phyloP scores from a whole-genome alignment of 2,329 filamentous ascomycete genomes.

The Xylaria sp. region DNA sequence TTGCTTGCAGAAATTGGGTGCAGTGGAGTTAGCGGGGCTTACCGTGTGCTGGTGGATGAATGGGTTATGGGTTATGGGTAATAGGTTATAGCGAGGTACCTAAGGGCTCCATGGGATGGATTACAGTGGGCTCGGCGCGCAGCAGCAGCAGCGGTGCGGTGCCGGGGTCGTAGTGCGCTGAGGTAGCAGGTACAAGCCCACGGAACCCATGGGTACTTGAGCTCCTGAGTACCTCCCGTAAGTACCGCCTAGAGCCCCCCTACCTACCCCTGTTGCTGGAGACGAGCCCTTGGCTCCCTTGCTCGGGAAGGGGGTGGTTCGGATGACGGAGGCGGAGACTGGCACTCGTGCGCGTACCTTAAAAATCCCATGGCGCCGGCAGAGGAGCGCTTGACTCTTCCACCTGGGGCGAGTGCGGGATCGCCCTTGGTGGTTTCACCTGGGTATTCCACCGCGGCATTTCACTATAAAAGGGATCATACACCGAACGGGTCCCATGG shows the following conservation, averaged over 20 bases:
- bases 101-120: constrained; percentile 29
- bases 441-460: neutral
- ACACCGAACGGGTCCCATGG: constrained; percentile 2
- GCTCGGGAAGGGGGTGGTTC: constrained; percentile 29
- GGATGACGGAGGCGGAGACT: constrained; percentile 28
- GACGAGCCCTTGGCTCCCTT: constrained; percentile 19
- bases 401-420: constrained; percentile 44
- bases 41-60: constrained; percentile 29
- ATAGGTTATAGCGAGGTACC: constrained; percentile 22
- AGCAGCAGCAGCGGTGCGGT: constrained; percentile 23
- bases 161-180: constrained; percentile 27
- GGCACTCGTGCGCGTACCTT: constrained; percentile 22
- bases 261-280: constrained; percentile 21
- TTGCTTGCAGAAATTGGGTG: constrained; percentile 28
- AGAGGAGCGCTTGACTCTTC: constrained; percentile 41
- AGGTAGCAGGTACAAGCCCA: constrained; percentile 29
- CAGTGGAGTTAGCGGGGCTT: constrained; percentile 30
- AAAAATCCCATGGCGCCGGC: constrained; percentile 40
- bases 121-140: constrained; percentile 29
- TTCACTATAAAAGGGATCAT: constrained; percentile 8
- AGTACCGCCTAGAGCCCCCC: constrained; percentile 11
- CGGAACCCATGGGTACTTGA: constrained; percentile 31
- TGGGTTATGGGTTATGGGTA: constrained; percentile 13
- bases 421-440: constrained; percentile 44
- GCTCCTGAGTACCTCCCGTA: constrained; percentile 33